Evolutionary conservation across 1,284 basidiomycete species (phyloP), one percentile per base, ranked within the genome.

Genomic region (Bjerkandera adusta): DNA sequence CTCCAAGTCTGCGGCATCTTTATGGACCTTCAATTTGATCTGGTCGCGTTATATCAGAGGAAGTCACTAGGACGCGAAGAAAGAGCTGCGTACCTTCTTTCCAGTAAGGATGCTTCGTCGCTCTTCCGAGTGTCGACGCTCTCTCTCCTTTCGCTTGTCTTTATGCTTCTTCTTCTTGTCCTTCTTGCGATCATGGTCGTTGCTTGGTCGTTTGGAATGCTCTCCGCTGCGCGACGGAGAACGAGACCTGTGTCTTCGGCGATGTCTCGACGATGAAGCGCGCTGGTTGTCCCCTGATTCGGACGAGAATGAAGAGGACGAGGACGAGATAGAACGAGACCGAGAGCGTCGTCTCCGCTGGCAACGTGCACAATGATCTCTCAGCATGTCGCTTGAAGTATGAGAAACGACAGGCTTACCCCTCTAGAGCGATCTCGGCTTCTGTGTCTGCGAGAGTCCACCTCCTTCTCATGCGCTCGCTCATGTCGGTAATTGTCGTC

Each of bases 1-100:
- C 56, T 77, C 76, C 39, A 73, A 59, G 50, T 81, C 78, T 21
- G 63, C 72, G 32, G 72, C 73, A 39, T 77, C 74, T 55, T 76
- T 79, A 65, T 75, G 77, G 3, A 81, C 73, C 57, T 79, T 81
- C 34, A 81, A 58, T 57, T 81, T 81, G 48, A 81, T 81, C 78
- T 81, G 38, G n/a, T n/a, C n/a, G n/a, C n/a, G n/a, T n/a, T n/a
- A n/a, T n/a, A n/a, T n/a, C n/a, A n/a, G n/a, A n/a, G n/a, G n/a
- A n/a, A n/a, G n/a, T n/a, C n/a, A n/a, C n/a, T n/a, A n/a, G n/a
- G 8, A 41, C 5, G 22, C 32, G 16, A 20, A 20, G 27, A 29
- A 29, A 15, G 3, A 20, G 36, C 27, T 29, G 11, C 10, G 20
- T 15, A 76, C 77, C 71, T 75, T 80, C 57, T 79, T 79, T 0